Percentiles rank a stretch among this genome's conserved stretches.
Conservation (phyloP, 1,284 basidiomycete genomes). For the Pascua sp. region DNA sequence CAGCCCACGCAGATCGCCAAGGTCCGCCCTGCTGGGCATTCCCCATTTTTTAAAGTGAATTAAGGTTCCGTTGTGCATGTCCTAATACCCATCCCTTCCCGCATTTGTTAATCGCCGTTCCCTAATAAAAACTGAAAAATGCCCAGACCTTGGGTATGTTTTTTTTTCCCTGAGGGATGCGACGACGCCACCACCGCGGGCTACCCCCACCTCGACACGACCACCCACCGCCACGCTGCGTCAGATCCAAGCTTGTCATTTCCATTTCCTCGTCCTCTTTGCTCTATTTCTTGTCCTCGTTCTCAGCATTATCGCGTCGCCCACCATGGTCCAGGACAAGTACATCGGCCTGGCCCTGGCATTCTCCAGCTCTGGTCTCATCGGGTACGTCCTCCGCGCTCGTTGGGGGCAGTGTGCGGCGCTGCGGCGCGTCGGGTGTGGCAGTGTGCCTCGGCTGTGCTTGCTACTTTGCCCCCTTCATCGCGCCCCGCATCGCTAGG, state of each 20-base stretch:
- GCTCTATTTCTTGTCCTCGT: neutral
- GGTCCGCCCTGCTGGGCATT: too few relatives aligned
- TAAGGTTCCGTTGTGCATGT: too few relatives aligned
- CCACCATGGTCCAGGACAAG: conserved; percentile 63
- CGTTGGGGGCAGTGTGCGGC: neutral
- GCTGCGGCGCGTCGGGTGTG: neutral
- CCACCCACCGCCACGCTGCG: neutral
- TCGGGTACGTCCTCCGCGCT: conserved; percentile 10
- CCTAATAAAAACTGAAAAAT: too few relatives aligned
- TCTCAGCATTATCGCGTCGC: neutral
- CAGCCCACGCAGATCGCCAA: too few relatives aligned
- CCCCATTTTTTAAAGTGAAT: too few relatives aligned
- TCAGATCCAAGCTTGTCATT: too few relatives aligned
- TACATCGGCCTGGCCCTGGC: conserved; percentile 86
- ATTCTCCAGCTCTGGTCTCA: conserved; percentile 53
- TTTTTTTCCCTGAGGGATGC: too few relatives aligned
- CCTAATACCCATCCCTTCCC: too few relatives aligned
- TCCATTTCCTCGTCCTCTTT: neutral
- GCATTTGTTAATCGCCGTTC: too few relatives aligned
- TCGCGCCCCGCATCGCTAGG: neutral
- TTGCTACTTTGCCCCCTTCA: neutral
- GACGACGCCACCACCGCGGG: too few relatives aligned
- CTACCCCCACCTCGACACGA: too few relatives aligned
- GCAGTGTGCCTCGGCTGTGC: neutral
- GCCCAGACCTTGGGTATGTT: too few relatives aligned